These are phyloP conservation scores for Sphaerostilbella broomeana DNA, from an alignment of 2,329 filamentous ascomycete genomes.

Conservation along the genomic window DNA sequence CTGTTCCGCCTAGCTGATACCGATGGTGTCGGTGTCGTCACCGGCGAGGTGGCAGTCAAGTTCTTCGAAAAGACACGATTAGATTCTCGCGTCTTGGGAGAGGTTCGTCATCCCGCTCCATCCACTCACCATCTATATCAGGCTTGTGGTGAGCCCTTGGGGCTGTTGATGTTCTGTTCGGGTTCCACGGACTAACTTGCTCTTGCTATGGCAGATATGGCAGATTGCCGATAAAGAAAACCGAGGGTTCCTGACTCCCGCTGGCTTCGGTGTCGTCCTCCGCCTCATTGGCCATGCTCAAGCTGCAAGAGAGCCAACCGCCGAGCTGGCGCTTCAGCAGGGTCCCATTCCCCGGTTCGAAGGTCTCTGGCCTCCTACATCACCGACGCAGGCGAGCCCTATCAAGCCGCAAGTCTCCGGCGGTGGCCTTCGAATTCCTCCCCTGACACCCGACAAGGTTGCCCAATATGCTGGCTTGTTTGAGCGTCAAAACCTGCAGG, in stretches of 20 bases:
- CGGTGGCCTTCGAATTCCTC: conserved; percentile 77
- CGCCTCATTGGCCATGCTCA: conserved; percentile 95
- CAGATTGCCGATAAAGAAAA: conserved; percentile 98
- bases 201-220: conserved; percentile 66
- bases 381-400: conserved; percentile 43
- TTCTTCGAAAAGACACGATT: conserved; percentile 97
- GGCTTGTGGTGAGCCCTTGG: no score
- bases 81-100: conserved; percentile 76
- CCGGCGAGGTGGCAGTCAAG: conserved; percentile 89
- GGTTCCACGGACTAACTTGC: conserved; percentile 5
- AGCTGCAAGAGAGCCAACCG: conserved; percentile 71
- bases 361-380: conserved; percentile 45
- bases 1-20: conserved; percentile 90
- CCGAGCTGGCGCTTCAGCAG: conserved; percentile 75
- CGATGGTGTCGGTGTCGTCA: conserved; percentile 86
- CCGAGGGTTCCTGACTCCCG: conserved; percentile 82
- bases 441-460: conserved; percentile 80
- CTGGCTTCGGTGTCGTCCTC: conserved; percentile 88
- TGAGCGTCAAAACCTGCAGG: conserved; percentile 76
- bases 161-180: no score
- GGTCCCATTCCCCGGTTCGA: conserved; percentile 92
- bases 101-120: conserved; percentile 49
- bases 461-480: conserved; percentile 85
- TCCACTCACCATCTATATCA: neutral
- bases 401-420: conserved; percentile 54